A percentile compares a stretch with the other conserved stretches of the same genome.
These are phyloP conservation scores for Amanita inopinata DNA, from an alignment of 768 basidiomycete genomes.

Conservation along the genomic window DNA sequence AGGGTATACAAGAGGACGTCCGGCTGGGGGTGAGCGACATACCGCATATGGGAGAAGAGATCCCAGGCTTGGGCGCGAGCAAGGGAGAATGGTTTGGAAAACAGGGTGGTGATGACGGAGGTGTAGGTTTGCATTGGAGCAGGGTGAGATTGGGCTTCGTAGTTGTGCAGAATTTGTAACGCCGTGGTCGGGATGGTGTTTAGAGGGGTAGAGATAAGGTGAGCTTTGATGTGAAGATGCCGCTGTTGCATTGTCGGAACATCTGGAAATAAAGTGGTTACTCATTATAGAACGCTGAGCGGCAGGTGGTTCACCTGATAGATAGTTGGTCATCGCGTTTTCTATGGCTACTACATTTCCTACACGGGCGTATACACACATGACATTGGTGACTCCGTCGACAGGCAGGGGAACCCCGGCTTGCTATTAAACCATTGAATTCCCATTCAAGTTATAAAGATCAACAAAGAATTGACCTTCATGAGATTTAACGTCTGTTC, in stretches of 20 bases:
- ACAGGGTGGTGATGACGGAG: constrained; percentile 50
- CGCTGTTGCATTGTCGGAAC: no score
- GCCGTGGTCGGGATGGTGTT: constrained; percentile 51
- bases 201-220: constrained; percentile 40
- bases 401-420: constrained; percentile 32
- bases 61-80: constrained; percentile 85
- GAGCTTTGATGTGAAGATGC: constrained; percentile 63
- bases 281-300: no score
- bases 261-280: no score
- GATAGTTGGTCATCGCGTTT: constrained; percentile 28
- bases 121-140: constrained; percentile 74
- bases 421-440: no score
- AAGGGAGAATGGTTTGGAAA: constrained; percentile 35
- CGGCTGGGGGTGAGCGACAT: constrained; percentile 82
- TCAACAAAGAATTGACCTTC: constrained; percentile 39
- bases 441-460: no score
- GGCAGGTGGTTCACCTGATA: no score
- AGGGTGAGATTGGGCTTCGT: constrained; percentile 52
- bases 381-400: constrained; percentile 32
- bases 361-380: constrained; percentile 37
- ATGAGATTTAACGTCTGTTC: constrained; percentile 45
- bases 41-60: constrained; percentile 92
- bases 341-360: constrained; percentile 41
- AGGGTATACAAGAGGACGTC: constrained; percentile 60
- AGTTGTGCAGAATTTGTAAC: constrained; percentile 56